Conservation (phyloP, 2,329 filamentous ascomycete genomes). For the Phoma herbarum region DNA sequence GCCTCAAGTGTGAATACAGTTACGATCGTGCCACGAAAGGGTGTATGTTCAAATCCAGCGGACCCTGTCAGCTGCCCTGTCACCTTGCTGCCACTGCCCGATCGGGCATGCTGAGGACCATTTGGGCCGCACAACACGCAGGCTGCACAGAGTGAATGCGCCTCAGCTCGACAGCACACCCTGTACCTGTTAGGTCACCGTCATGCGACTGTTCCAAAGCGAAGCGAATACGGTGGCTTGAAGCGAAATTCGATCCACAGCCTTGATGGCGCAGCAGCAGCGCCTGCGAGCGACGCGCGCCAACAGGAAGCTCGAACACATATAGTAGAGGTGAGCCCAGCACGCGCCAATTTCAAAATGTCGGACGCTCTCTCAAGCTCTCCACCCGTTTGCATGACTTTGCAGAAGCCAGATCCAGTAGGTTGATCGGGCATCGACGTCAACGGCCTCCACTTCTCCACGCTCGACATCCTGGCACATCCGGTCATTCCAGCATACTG, state of each 20-base stretch:
- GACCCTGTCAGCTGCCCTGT: not conserved
- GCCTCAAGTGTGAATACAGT: not conserved
- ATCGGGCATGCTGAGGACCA: constrained; percentile 12
- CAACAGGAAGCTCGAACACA: constrained; percentile 28
- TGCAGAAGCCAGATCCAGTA: constrained; percentile 25
- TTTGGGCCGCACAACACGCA: constrained; percentile 22
- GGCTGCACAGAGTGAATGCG: constrained; percentile 23
- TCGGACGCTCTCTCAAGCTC: constrained; percentile 16
- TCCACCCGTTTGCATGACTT: constrained; percentile 28
- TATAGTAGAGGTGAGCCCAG: constrained; percentile 34
- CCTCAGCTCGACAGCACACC: constrained; percentile 24
- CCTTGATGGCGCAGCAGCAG: constrained; percentile 20
- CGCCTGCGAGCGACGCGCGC: constrained; percentile 19
- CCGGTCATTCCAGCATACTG: constrained; percentile 28
- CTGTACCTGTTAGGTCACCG: constrained; percentile 25
- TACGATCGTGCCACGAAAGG: not conserved
- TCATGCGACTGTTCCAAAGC: constrained; percentile 20
- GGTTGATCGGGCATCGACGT: constrained; percentile 26
- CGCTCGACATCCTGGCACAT: constrained; percentile 22
- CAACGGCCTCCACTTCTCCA: constrained; percentile 27
- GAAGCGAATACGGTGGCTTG: constrained; percentile 30
- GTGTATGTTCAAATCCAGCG: too few species aligned
- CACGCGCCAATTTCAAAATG: constrained; percentile 26
- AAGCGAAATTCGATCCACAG: constrained; percentile 20
- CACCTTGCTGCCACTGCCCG: constrained; percentile 5